A percentile compares a stretch with the other conserved stretches of the same genome.
These are phyloP conservation scores for Rhodotorula kratochvilovae DNA, from an alignment of 768 basidiomycete genomes.

Conservation along the genomic window DNA sequence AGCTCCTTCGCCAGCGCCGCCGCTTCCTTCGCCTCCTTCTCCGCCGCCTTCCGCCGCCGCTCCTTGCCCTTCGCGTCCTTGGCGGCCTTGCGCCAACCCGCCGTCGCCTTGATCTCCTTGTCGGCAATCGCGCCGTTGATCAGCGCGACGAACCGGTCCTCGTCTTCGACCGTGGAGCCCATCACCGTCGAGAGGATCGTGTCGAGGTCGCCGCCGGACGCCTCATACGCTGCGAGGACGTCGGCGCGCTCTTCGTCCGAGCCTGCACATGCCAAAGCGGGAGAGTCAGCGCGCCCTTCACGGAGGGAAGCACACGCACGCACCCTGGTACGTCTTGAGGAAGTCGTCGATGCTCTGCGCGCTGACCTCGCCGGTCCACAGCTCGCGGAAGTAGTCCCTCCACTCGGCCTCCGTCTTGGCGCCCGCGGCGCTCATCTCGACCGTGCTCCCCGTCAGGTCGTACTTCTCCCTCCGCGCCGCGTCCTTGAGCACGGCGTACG, in stretches of 20 bases:
- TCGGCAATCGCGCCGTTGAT: conserved; percentile 65
- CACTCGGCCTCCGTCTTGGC: conserved; percentile 70
- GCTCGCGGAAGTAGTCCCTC: conserved; percentile 75
- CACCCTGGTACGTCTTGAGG: conserved; percentile 91
- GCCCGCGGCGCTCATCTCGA: conserved; percentile 62
- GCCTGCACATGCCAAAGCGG: conserved; percentile 52
- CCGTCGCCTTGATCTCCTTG: conserved; percentile 54
- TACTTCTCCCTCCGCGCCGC: conserved; percentile 69
- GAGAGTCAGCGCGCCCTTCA: background rate
- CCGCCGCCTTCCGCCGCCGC: conserved; percentile 37
- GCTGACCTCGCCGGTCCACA: conserved; percentile 42
- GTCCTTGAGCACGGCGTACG: conserved; percentile 82
- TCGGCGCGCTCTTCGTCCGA: conserved; percentile 80
- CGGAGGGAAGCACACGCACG: background rate
- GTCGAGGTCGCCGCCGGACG: conserved; percentile 68
- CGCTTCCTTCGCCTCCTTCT: conserved; percentile 42
- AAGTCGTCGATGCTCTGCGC: conserved; percentile 72
- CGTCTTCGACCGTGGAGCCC: conserved; percentile 77
- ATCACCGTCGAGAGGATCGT: conserved; percentile 81
- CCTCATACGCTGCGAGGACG: conserved; percentile 66
- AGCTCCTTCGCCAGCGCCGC: conserved; percentile 43
- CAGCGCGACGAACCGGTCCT: conserved; percentile 68
- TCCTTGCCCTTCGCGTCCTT: conserved; percentile 68
- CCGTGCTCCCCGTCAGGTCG: conserved; percentile 78
- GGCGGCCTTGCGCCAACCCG: conserved; percentile 64